Evolutionary conservation across 2,329 filamentous ascomycete genomes (phyloP).

Genomic region (Neospermospora avenae): DNA sequence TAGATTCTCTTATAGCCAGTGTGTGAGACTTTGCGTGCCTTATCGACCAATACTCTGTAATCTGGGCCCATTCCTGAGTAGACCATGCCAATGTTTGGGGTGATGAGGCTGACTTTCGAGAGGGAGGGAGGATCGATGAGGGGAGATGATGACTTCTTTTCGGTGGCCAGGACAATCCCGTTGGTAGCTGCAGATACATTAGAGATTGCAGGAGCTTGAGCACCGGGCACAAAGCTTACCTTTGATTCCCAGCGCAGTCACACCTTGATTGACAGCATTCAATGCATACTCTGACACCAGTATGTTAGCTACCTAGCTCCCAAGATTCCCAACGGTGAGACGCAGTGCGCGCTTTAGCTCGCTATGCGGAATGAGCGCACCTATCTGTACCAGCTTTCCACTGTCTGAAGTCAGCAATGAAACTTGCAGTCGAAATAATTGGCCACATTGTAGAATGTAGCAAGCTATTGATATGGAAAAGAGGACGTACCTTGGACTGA

Average conservation of each 20-base stretch:
- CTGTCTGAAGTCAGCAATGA: conserved; percentile 46
- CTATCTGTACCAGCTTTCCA: conserved; percentile 98
- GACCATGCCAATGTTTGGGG: conserved; percentile 99
- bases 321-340: neutral
- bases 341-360: conserved; percentile 5
- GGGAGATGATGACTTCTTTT: conserved; percentile 98
- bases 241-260: conserved; percentile 98
- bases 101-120: conserved; percentile 96
- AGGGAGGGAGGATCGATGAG: conserved; percentile 93
- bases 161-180: conserved; percentile 96
- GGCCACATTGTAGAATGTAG: conserved; percentile 14
- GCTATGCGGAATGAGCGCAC: conserved; percentile 44
- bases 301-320: conserved; percentile 16
- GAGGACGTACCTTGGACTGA: conserved; percentile 80
- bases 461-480: neutral
- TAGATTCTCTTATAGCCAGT: conserved; percentile 99
- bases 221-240: conserved; percentile 49
- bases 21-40: conserved; percentile 96
- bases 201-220: conserved; percentile 4
- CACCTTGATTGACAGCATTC: conserved; percentile 98
- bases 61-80: conserved; percentile 99
- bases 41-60: conserved; percentile 96
- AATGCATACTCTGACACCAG: conserved; percentile 82
- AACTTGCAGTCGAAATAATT: conserved; percentile 9
- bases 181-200: conserved; percentile 70